A percentile compares a stretch with the other conserved stretches of the same genome.
Conservation (phyloP, 192 early-diverging fungal species). For the Spinellus fusiger region DNA sequence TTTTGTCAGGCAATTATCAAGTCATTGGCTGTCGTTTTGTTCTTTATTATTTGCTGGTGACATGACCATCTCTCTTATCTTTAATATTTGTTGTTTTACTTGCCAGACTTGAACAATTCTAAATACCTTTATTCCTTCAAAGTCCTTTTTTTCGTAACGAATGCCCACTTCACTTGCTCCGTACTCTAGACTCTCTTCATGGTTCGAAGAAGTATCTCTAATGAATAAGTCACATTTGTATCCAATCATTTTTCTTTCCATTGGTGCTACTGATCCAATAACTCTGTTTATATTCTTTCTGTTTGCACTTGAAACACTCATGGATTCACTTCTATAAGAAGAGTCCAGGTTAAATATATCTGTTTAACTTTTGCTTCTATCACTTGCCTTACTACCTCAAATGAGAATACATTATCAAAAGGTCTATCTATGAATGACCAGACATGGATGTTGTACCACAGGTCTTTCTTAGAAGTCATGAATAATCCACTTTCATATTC, state of each 20-base stretch:
- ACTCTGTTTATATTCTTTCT: constrained; percentile 22
- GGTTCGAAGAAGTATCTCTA: constrained; percentile 6
- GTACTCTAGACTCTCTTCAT: constrained; percentile 18
- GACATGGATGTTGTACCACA: constrained; percentile 13
- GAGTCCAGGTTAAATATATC: neutral
- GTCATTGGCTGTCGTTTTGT: neutral
- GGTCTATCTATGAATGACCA: constrained; percentile 26
- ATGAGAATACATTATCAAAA: constrained; percentile 15
- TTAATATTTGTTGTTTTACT: too few species aligned
- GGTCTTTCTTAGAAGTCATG: constrained; percentile 24
- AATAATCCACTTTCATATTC: constrained; percentile 23
- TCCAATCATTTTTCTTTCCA: constrained; percentile 25
- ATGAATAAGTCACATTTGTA: constrained; percentile 16
- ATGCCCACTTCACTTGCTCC: constrained; percentile 14
- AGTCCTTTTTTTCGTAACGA: constrained; percentile 14
- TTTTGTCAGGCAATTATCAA: neutral
- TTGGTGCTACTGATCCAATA: constrained; percentile 9
- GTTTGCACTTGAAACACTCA: constrained; percentile 12
- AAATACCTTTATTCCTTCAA: too few species aligned
- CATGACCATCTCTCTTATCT: neutral
- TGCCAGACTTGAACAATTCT: too few species aligned
- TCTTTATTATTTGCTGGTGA: neutral
- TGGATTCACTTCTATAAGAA: constrained; percentile 15
- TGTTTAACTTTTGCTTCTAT: neutral
- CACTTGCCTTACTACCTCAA: constrained; percentile 19